Percentiles rank a stretch among this genome's conserved stretches.
These are phyloP conservation scores for Zygosaccharomyces pseudorouxii DNA, from an alignment of 805 yeast genomes.

Conservation along the genomic window DNA sequence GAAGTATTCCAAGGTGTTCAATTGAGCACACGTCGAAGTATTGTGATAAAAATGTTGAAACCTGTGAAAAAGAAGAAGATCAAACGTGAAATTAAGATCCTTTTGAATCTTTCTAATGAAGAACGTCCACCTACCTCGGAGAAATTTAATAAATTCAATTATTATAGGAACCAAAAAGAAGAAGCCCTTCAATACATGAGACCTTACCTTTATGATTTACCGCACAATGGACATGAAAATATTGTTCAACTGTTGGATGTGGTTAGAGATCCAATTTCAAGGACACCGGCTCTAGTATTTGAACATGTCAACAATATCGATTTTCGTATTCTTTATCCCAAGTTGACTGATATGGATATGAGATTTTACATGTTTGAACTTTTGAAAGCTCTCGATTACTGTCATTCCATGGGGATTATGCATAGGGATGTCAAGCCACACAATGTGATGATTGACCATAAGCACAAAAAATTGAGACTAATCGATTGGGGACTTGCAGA, in stretches of 20 bases:
- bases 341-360: slow-evolving; percentile 68
- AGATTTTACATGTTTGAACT: slow-evolving; percentile 79
- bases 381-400: slow-evolving; percentile 77
- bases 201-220: slow-evolving; percentile 27
- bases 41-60: slow-evolving; percentile 85
- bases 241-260: slow-evolving; percentile 72
- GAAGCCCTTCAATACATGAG: slow-evolving; percentile 26
- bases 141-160: slow-evolving; percentile 23
- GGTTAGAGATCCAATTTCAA: slow-evolving; percentile 72
- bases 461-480: slow-evolving; percentile 60
- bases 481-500: slow-evolving; percentile 98
- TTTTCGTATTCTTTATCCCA: slow-evolving; percentile 75
- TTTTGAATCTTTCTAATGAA: slow-evolving; percentile 63
- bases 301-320: slow-evolving; percentile 82
- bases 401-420: slow-evolving; percentile 93
- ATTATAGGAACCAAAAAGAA: slow-evolving; percentile 30
- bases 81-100: slow-evolving; percentile 80
- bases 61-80: slow-evolving; percentile 92
- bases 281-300: slow-evolving; percentile 82
- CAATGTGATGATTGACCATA: slow-evolving; percentile 90
- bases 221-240: slow-evolving; percentile 50
- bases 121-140: slow-evolving; percentile 27
- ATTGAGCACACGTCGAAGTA: slow-evolving; percentile 53
- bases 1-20: slow-evolving; percentile 88
- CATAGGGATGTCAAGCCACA: slow-evolving; percentile 96